phyloP scores from a whole-genome alignment of 129 eudicot species.

The Arctium lappa region DNA sequence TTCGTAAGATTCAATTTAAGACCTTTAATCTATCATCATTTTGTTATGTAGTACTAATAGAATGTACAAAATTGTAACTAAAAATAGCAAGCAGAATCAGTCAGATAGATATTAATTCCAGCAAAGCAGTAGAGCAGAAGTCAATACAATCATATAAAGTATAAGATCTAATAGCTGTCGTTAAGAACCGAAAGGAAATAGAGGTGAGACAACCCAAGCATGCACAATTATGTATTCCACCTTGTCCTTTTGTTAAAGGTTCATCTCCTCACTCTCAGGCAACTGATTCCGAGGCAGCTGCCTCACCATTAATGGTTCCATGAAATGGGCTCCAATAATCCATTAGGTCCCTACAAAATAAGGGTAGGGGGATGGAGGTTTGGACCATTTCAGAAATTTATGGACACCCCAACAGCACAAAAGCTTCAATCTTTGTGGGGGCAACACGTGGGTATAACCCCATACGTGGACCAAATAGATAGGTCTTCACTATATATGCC shows the following conservation, averaged over 20 bases:
- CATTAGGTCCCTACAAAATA: background rate
- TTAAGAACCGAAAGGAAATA: background rate
- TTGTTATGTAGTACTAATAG: too few species aligned
- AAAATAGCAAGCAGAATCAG: background rate
- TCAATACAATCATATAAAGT: constrained; percentile 12
- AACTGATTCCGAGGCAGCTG: background rate
- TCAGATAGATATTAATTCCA: background rate
- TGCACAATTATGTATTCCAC: background rate
- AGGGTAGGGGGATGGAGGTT: background rate
- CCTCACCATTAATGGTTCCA: background rate
- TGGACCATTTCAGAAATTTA: background rate
- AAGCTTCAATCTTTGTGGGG: background rate
- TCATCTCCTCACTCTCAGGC: background rate
- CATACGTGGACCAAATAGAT: background rate
- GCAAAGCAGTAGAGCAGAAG: constrained; percentile 10
- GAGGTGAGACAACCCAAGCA: background rate
- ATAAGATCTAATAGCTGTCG: background rate
- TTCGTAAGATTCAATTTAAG: too few species aligned
- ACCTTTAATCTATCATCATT: too few species aligned
- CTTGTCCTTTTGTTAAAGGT: background rate
- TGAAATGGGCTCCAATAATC: constrained; percentile 3
- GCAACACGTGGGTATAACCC: background rate
- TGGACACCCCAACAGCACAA: background rate
- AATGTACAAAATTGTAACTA: background rate
- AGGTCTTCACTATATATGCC: background rate